Evolutionary conservation across 768 basidiomycete genomes (phyloP).

Genomic region (Suillus cothurnatus): DNA sequence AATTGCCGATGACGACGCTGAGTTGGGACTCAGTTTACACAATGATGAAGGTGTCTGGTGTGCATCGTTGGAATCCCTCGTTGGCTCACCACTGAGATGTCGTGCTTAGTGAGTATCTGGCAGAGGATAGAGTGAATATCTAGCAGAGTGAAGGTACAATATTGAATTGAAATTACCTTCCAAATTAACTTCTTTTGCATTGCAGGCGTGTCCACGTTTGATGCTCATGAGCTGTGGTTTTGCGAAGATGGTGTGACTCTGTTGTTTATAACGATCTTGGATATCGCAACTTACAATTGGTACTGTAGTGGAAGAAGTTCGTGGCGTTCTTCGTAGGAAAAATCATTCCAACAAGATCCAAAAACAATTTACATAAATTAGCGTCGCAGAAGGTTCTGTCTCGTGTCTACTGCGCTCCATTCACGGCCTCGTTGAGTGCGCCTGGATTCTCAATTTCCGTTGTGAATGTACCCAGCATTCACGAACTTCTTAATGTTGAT

Average conservation of each 20-base stretch:
- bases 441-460: constrained; percentile 58
- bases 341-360: neutral
- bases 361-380: constrained; percentile 15
- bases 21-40: constrained; percentile 58
- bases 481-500: constrained; percentile 18
- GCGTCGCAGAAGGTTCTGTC: constrained; percentile 32
- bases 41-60: constrained; percentile 49
- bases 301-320: constrained; percentile 46
- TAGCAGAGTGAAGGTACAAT: constrained; percentile 3
- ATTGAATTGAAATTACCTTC: neutral
- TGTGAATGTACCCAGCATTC: constrained; percentile 43
- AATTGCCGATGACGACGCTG: constrained; percentile 18
- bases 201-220: neutral
- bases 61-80: constrained; percentile 22
- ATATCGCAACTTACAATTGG: constrained; percentile 54
- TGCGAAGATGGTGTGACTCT: constrained; percentile 35
- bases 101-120: constrained; percentile 24
- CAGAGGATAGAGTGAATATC: constrained; percentile 17
- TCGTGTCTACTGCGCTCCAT: constrained; percentile 49
- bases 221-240: constrained; percentile 17
- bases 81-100: constrained; percentile 32
- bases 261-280: constrained; percentile 61
- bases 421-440: constrained; percentile 64
- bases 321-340: constrained; percentile 44
- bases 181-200: neutral